Evolutionary conservation across 2,329 filamentous ascomycete genomes (phyloP).

Genomic region (Ophiostoma ulmi): DNA sequence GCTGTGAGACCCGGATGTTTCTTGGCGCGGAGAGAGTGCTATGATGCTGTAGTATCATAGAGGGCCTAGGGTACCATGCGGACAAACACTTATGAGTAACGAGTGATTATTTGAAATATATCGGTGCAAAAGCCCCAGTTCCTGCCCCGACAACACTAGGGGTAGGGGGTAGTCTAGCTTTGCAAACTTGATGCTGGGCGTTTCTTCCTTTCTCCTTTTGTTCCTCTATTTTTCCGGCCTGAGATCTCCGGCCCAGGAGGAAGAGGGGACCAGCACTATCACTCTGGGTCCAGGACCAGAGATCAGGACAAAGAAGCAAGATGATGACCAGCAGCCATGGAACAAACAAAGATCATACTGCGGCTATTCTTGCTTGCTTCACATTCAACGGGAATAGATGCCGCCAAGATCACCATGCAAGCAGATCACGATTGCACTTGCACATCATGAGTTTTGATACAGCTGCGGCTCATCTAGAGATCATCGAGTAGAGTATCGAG

Average conservation of each 20-base stretch:
- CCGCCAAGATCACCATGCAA: background rate
- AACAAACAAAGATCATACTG: slow-evolving; percentile 6
- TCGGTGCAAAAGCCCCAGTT: background rate
- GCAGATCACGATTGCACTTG: background rate
- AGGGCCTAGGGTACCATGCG: background rate
- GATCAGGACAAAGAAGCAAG: background rate
- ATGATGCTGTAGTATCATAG: background rate
- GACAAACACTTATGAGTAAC: background rate
- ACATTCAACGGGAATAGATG: background rate
- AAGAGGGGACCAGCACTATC: background rate
- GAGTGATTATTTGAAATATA: background rate
- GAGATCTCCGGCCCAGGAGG: background rate
- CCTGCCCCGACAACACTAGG: background rate
- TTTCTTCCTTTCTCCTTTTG: background rate
- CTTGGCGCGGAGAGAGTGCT: background rate
- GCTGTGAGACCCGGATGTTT: slow-evolving; percentile 10
- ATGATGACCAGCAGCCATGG: background rate
- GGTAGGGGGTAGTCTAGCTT: background rate
- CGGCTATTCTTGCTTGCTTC: slow-evolving; percentile 10
- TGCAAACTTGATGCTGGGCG: background rate
- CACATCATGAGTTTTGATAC: background rate
- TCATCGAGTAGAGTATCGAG: background rate
- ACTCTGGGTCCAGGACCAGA: background rate
- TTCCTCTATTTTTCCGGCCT: background rate
- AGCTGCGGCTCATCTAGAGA: background rate